Evolutionary conservation across 441 rosid genomes (phyloP).

Genomic region (Brassica balearica): DNA sequence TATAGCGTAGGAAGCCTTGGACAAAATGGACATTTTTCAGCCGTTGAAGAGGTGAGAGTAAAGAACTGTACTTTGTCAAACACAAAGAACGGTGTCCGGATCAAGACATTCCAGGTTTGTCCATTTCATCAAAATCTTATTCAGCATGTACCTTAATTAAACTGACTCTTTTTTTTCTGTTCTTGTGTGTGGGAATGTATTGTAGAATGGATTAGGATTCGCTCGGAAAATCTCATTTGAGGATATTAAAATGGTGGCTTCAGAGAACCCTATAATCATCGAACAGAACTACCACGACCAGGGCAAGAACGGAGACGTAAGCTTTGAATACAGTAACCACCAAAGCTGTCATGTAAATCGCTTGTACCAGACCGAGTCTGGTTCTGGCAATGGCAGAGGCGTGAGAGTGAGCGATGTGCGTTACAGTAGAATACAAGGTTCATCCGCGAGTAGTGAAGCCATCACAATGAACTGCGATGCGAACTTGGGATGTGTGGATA

Average conservation of each 20-base stretch:
- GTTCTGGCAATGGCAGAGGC: constrained; percentile 27
- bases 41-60: constrained; percentile 48
- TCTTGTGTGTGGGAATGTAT: not conserved
- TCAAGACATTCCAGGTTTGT: constrained; percentile 44
- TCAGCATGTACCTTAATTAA: not conserved
- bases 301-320: not conserved
- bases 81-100: constrained; percentile 46
- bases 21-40: constrained; percentile 34
- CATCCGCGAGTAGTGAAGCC: constrained; percentile 43
- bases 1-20: constrained; percentile 53
- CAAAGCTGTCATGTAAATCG: constrained; percentile 15
- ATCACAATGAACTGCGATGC: constrained; percentile 44
- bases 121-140: not conserved
- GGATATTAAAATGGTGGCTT: constrained; percentile 35
- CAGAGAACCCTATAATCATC: constrained; percentile 45
- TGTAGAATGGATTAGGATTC: constrained; percentile 43
- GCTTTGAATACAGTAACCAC: constrained; percentile 14
- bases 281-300: constrained; percentile 36
- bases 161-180: not conserved
- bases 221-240: constrained; percentile 46
- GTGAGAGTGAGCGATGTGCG: constrained; percentile 45
- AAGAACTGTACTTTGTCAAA: constrained; percentile 39
- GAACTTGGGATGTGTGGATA: constrained; percentile 43
- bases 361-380: not conserved
- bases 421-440: constrained; percentile 35